Evolutionary conservation across 495 filamentous ascomycete species (phyloP).

Genomic region (Amorphotheca resinae): DNA sequence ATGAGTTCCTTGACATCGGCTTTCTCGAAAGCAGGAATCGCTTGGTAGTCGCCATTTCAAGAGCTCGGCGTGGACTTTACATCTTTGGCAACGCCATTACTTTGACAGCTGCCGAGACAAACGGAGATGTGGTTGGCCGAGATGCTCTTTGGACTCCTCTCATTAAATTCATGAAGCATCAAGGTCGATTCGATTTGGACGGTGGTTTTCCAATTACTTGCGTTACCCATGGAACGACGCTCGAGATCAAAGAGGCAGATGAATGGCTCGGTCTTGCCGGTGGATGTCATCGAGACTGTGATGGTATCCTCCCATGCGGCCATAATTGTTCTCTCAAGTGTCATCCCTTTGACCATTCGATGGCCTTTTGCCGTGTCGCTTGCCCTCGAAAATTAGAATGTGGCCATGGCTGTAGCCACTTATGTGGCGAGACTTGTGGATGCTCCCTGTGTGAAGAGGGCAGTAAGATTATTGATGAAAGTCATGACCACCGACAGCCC

Average conservation of each 20-base stretch:
- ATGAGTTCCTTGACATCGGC: conserved; percentile 40
- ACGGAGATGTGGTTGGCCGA: conserved; percentile 2
- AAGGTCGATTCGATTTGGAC: conserved; percentile 6
- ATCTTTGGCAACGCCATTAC: conserved; percentile 59
- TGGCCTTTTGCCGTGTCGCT: conserved; percentile 6
- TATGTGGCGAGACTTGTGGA: conserved; percentile 9
- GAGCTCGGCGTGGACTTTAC: conserved; percentile 75
- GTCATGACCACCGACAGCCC: neutral
- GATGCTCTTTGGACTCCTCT: conserved; percentile 25
- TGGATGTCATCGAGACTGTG: conserved; percentile 44
- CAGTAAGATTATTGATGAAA: neutral
- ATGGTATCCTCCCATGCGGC: conserved; percentile 30
- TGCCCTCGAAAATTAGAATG: conserved; percentile 10
- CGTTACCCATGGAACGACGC: conserved; percentile 22
- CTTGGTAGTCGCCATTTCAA: conserved; percentile 77
- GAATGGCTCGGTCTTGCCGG: conserved; percentile 42
- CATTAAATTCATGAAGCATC: neutral
- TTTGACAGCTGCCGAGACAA: conserved; percentile 3
- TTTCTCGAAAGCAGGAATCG: conserved; percentile 68
- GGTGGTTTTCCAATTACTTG: conserved; percentile 25
- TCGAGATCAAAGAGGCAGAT: conserved; percentile 24
- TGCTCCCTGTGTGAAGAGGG: conserved; percentile 4
- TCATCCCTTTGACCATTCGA: conserved; percentile 29
- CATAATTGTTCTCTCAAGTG: conserved; percentile 35
- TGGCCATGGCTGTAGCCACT: conserved; percentile 24